These are phyloP conservation scores for Collybia mongolica DNA, from an alignment of 768 basidiomycete species.

Conservation along the genomic window DNA sequence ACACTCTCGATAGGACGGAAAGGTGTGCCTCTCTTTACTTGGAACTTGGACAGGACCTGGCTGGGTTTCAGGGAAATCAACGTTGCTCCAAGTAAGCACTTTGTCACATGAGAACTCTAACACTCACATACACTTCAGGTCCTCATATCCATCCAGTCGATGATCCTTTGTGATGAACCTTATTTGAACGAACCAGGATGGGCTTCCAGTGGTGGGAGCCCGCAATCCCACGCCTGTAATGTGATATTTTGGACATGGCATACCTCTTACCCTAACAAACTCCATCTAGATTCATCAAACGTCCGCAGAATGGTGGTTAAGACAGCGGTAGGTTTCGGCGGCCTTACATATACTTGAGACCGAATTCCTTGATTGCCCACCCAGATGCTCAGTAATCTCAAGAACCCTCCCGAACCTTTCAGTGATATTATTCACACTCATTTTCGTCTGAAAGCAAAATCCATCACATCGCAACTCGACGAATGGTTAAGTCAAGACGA, in stretches of 20 bases:
- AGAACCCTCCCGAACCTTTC: constrained; percentile 82
- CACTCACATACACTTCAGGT: constrained; percentile 69
- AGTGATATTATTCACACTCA: constrained; percentile 87
- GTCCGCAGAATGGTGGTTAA: constrained; percentile 89
- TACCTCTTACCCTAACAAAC: neutral
- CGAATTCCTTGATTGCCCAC: constrained; percentile 4
- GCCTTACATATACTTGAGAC: neutral
- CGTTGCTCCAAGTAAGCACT: constrained; percentile 70
- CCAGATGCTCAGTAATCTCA: constrained; percentile 84
- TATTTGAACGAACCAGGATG: constrained; percentile 93
- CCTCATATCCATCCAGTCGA: constrained; percentile 92
- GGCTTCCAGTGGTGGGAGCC: constrained; percentile 70
- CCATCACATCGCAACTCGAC: constrained; percentile 72
- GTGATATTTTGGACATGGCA: constrained; percentile 1
- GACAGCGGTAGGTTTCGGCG: constrained; percentile 62
- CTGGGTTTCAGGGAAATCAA: constrained; percentile 89
- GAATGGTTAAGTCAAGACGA: constrained; percentile 79
- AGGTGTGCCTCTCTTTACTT: constrained; percentile 89
- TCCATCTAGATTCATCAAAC: constrained; percentile 76
- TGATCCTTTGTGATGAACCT: constrained; percentile 94
- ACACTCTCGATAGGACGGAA: constrained; percentile 63
- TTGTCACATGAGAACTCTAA: neutral
- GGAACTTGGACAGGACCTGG: constrained; percentile 95
- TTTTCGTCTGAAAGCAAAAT: constrained; percentile 80
- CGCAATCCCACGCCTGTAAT: constrained; percentile 77